Evolutionary conservation across 768 basidiomycete species (phyloP).

Genomic region (Pluteus cervinus): DNA sequence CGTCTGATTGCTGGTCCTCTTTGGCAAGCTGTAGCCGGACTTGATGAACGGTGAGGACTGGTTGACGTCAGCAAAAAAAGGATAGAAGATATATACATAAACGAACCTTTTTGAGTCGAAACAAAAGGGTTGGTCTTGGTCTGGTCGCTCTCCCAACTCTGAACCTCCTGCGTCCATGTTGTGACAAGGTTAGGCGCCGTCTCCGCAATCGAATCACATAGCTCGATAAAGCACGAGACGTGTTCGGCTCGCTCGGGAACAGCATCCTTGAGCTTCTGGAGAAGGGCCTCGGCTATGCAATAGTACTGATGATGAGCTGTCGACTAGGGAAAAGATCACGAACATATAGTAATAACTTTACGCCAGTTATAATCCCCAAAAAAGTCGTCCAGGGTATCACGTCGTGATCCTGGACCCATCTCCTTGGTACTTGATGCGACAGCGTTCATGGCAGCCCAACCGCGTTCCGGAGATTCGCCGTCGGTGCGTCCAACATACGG

Average conservation of each 20-base stretch:
- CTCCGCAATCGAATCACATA: too few species aligned
- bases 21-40: constrained; percentile 17
- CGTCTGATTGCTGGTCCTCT: constrained; percentile 13
- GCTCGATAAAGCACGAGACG: constrained; percentile 7
- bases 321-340: constrained; percentile 1
- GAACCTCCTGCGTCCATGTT: constrained; percentile 13
- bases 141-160: constrained; percentile 17
- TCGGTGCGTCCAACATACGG: constrained; percentile 17
- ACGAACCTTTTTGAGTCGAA: constrained; percentile 4
- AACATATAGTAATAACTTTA: constrained; percentile 9
- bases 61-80: background rate
- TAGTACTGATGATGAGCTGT: background rate
- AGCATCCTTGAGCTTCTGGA: constrained; percentile 10
- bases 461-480: constrained; percentile 24
- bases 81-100: background rate
- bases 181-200: too few species aligned
- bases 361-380: constrained; percentile 11
- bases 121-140: constrained; percentile 14
- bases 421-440: constrained; percentile 20
- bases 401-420: constrained; percentile 21
- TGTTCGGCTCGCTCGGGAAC: constrained; percentile 4
- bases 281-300: constrained; percentile 7
- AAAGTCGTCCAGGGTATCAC: constrained; percentile 24
- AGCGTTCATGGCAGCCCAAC: constrained; percentile 21
- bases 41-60: constrained; percentile 10